These are phyloP conservation scores for Pseudocercospora musae DNA, from an alignment of 2,329 filamentous ascomycete genomes.

Conservation along the genomic window DNA sequence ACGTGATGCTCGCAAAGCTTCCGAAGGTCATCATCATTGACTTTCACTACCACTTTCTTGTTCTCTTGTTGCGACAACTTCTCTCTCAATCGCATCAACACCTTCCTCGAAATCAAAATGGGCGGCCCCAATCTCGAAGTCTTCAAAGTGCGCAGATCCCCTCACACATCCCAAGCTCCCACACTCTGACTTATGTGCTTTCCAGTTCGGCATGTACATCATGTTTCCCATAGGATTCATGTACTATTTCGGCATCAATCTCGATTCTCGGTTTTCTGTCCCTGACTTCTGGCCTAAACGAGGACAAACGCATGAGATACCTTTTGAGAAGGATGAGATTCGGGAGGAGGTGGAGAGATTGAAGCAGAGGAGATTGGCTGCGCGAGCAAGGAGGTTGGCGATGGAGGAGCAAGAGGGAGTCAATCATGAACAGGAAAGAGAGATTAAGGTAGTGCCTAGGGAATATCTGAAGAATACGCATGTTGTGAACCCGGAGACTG, in stretches of 20 bases:
- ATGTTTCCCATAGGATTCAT: conserved; percentile 98
- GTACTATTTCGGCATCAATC: conserved; percentile 99
- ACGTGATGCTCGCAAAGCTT: not conserved
- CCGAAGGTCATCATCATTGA: conserved; percentile 9
- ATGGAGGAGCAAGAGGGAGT: conserved; percentile 35
- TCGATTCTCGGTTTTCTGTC: conserved; percentile 85
- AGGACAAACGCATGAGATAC: conserved; percentile 72
- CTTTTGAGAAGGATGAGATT: conserved; percentile 77
- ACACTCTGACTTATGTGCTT: too few species aligned
- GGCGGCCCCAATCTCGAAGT: conserved; percentile 88
- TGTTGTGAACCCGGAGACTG: not conserved
- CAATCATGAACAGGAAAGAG: conserved; percentile 7
- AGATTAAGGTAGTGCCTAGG: conserved; percentile 4
- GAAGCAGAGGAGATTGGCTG: conserved; percentile 49
- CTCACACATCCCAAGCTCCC: too few species aligned
- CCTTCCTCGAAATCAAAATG: conserved; percentile 47
- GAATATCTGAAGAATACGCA: conserved; percentile 9
- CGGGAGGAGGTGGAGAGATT: conserved; percentile 73
- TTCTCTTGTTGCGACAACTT: not conserved
- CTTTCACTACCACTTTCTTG: not conserved
- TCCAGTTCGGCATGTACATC: conserved; percentile 99
- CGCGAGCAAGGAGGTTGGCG: conserved; percentile 48
- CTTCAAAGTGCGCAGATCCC: conserved; percentile 68
- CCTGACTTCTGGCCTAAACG: conserved; percentile 90
- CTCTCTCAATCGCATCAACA: not conserved